Evolutionary conservation across 306 rosid genomes (phyloP).

Genomic region (Vigna nakashimae): DNA sequence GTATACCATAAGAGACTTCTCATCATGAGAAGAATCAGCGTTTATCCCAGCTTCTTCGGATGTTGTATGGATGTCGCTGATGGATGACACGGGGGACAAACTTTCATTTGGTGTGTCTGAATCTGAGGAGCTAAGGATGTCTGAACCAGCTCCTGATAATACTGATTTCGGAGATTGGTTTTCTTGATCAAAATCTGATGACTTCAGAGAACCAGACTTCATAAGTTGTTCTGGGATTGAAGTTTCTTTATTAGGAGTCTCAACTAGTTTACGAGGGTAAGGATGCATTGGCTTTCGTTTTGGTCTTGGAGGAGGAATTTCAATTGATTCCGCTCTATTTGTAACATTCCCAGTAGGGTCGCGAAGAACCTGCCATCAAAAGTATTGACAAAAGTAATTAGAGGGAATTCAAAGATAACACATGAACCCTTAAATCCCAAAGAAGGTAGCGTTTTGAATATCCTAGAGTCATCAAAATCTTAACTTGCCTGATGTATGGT

Average conservation of each 20-base stretch:
- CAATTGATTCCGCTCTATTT: constrained; percentile 55
- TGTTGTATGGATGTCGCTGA: constrained; percentile 40
- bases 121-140: constrained; percentile 52
- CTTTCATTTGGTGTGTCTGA: constrained; percentile 59
- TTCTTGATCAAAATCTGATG: constrained; percentile 58
- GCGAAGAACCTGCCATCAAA: constrained; percentile 56
- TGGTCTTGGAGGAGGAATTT: constrained; percentile 92
- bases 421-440: constrained; percentile 38
- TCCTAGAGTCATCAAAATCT: constrained; percentile 43
- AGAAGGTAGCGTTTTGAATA: constrained; percentile 31
- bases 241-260: constrained; percentile 33
- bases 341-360: constrained; percentile 52
- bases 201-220: constrained; percentile 56
- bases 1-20: constrained; percentile 55
- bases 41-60: constrained; percentile 49
- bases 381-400: constrained; percentile 25
- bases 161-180: constrained; percentile 79
- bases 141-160: constrained; percentile 56
- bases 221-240: constrained; percentile 39
- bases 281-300: constrained; percentile 86
- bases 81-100: constrained; percentile 61
- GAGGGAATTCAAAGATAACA: constrained; percentile 36
- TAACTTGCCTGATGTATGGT: constrained; percentile 35
- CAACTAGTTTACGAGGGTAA: constrained; percentile 77
- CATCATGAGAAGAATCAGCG: constrained; percentile 43